These are phyloP conservation scores for Verticillium isaacii DNA, from an alignment of 2,329 filamentous ascomycete genomes.

Conservation along the genomic window DNA sequence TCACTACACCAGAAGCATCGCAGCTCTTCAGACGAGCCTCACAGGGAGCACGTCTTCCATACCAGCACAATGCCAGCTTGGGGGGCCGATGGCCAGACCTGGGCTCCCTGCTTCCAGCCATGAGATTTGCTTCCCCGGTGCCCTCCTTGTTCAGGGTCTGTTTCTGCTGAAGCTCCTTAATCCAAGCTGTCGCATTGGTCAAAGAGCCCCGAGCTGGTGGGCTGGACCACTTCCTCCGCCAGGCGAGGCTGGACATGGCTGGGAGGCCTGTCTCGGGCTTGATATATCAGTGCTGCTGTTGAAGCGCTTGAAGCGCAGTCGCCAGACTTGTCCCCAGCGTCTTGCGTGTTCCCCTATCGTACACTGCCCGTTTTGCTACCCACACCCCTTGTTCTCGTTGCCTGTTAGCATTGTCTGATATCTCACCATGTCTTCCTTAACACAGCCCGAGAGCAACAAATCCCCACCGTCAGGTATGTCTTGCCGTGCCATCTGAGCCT, in stretches of 20 bases:
- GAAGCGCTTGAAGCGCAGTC: background rate
- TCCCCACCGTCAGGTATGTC: background rate
- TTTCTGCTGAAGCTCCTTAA: background rate
- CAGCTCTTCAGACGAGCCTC: background rate
- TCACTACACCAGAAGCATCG: background rate
- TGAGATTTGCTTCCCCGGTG: background rate
- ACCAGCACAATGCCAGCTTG: background rate
- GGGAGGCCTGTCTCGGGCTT: background rate
- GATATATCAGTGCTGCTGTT: constrained; percentile 2
- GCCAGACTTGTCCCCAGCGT: background rate
- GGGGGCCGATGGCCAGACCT: background rate
- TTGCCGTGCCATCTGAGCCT: background rate
- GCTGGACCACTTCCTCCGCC: background rate
- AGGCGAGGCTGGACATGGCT: background rate
- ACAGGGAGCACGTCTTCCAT: background rate
- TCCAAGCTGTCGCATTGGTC: background rate
- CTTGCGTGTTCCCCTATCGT: background rate
- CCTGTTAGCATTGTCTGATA: background rate
- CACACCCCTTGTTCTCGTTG: background rate
- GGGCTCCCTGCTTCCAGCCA: background rate
- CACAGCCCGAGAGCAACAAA: background rate
- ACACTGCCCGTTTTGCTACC: no score
- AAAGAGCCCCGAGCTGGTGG: background rate
- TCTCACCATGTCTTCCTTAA: background rate
- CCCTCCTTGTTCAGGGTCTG: background rate